phyloP scores from a whole-genome alignment of 2,329 filamentous ascomycete genomes.

The Mycosphaerella arachidis region DNA sequence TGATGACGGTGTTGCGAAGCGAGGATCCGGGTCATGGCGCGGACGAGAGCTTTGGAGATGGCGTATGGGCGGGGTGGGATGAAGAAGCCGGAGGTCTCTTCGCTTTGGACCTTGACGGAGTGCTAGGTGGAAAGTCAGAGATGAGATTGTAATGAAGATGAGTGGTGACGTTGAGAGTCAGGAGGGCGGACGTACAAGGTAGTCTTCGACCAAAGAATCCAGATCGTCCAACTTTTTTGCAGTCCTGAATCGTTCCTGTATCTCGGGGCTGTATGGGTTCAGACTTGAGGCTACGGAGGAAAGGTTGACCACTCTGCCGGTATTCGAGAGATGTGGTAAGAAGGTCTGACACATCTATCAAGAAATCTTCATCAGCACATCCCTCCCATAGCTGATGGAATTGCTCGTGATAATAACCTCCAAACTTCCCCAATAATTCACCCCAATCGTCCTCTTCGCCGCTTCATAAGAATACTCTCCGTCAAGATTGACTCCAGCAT shows the following conservation, averaged over 20 bases:
- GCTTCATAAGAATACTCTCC: slow-evolving; percentile 25
- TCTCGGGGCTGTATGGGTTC: slow-evolving; percentile 27
- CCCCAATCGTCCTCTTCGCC: slow-evolving; percentile 31
- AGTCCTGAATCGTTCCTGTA: slow-evolving; percentile 26
- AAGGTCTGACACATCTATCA: slow-evolving; percentile 32
- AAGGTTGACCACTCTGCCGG: slow-evolving; percentile 34
- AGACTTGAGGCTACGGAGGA: slow-evolving; percentile 32
- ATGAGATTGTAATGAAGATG: neutral
- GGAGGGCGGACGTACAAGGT: slow-evolving; percentile 16
- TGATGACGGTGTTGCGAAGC: slow-evolving; percentile 25
- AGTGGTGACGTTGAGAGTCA: neutral
- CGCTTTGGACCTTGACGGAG: slow-evolving; percentile 20
- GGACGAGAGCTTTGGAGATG: slow-evolving; percentile 35
- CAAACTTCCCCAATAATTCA: slow-evolving; percentile 36
- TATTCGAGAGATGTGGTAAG: slow-evolving; percentile 26
- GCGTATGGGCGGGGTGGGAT: slow-evolving; percentile 29
- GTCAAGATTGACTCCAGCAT: slow-evolving; percentile 35
- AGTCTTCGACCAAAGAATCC: slow-evolving; percentile 30
- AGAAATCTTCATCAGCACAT: neutral
- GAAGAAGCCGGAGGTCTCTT: slow-evolving; percentile 28
- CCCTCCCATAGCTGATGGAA: too few relatives aligned
- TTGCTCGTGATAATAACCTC: slow-evolving; percentile 5
- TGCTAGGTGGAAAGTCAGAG: slow-evolving; percentile 4
- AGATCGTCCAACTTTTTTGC: slow-evolving; percentile 24
- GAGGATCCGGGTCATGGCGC: slow-evolving; percentile 32